phyloP scores from a whole-genome alignment of 2,329 filamentous ascomycete species.

The Fusarium camptoceras region DNA sequence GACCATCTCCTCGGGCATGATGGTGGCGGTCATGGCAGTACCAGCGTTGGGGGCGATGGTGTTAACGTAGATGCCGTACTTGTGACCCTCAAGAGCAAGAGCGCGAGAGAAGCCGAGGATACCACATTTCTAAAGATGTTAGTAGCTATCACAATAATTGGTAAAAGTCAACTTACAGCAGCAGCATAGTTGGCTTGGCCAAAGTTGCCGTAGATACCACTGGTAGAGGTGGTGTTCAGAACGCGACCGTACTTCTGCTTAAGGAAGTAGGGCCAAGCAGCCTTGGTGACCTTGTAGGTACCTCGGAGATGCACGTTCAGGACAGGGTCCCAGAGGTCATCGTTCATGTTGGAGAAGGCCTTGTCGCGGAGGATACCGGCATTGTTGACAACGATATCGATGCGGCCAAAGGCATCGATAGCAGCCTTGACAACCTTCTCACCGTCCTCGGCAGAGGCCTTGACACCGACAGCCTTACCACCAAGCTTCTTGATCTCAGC shows the following conservation, averaged over 20 bases:
- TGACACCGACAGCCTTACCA: constrained; percentile 91
- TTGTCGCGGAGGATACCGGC: constrained; percentile 98
- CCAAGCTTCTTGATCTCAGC: constrained; percentile 91
- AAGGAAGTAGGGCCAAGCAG: constrained; percentile 96
- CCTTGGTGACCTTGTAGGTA: constrained; percentile 97
- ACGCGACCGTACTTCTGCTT: constrained; percentile 99
- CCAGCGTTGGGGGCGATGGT: constrained; percentile 98
- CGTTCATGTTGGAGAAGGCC: constrained; percentile 97
- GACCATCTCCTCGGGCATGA: constrained; percentile 96
- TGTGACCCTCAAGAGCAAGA: constrained; percentile 89
- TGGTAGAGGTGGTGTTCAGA: constrained; percentile 96
- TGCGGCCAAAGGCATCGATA: constrained; percentile 91
- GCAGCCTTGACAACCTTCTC: constrained; percentile 91
- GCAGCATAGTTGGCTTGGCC: constrained; percentile 98
- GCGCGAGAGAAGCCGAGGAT: constrained; percentile 96
- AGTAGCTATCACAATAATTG: constrained; percentile 23
- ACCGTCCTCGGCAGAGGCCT: constrained; percentile 92
- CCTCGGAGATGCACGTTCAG: constrained; percentile 92
- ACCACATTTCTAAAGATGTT: constrained; percentile 76
- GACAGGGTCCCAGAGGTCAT: constrained; percentile 91
- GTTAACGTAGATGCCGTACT: constrained; percentile 99
- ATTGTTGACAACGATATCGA: constrained; percentile 98
- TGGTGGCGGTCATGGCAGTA: constrained; percentile 92
- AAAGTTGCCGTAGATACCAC: constrained; percentile 99
- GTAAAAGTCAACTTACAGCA: constrained; percentile 67